Conservation (phyloP, 176 grass and related monocot species). For the Dactylis glomerata region DNA sequence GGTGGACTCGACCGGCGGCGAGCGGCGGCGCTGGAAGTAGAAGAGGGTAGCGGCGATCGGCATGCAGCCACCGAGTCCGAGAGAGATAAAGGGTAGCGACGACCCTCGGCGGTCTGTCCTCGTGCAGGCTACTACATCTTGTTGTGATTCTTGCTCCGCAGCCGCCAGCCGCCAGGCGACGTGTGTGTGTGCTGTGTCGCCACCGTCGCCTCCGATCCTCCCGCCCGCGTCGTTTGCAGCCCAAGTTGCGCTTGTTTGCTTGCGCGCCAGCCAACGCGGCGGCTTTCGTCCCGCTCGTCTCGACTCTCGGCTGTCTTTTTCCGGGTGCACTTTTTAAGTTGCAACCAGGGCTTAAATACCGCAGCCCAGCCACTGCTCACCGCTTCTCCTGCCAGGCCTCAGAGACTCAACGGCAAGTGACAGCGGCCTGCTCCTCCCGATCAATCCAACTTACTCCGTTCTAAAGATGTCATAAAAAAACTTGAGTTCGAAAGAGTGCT, state of each 20-base stretch:
- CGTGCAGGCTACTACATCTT: neutral
- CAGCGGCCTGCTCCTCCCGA: too few species aligned
- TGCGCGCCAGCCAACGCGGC: neutral
- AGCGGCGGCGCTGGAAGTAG: slow-evolving; percentile 40
- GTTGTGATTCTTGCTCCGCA: neutral
- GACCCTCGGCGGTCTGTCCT: neutral
- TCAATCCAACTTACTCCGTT: too few species aligned
- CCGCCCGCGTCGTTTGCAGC: neutral
- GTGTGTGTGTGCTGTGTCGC: neutral
- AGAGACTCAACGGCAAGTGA: too few species aligned
- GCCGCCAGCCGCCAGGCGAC: neutral
- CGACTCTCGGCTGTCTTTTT: too few species aligned
- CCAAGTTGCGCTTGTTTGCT: neutral
- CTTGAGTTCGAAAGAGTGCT: too few species aligned
- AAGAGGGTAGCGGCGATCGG: slow-evolving; percentile 42
- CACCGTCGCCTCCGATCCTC: neutral
- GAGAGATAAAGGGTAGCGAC: neutral
- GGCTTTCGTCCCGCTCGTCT: neutral
- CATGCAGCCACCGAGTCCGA: slow-evolving; percentile 21
- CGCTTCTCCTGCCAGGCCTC: too few species aligned
- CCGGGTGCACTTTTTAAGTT: too few species aligned
- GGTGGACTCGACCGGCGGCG: neutral
- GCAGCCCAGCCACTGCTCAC: too few species aligned
- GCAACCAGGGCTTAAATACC: too few species aligned
- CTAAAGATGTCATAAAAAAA: too few species aligned